A percentile compares a stretch with the other conserved stretches of the same genome.
Evolutionary conservation across 345 rosid species (phyloP).

Genomic region (Heritiera fomes): DNA sequence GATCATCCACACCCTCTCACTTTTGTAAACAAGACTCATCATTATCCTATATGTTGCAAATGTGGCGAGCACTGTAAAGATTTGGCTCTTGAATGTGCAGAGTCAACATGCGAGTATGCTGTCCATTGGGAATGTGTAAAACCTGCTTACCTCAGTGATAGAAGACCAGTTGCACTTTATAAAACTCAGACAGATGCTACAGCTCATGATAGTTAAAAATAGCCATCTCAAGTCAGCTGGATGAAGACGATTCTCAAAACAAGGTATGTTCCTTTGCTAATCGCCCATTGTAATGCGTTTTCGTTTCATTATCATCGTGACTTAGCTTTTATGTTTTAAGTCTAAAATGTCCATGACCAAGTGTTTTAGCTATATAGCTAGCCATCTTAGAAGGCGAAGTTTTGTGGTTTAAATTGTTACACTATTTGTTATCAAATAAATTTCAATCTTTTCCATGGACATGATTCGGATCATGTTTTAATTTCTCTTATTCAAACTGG

Average conservation of each 20-base stretch:
- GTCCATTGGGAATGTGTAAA: not conserved
- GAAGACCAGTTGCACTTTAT: not conserved
- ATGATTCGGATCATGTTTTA: too few species aligned
- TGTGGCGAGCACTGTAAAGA: not conserved
- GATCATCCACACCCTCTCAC: constrained; percentile 5
- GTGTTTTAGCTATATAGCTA: not conserved
- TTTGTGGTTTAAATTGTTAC: too few species aligned
- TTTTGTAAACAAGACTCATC: not conserved
- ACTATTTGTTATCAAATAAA: too few species aligned
- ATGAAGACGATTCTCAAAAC: too few species aligned
- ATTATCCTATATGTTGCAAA: not conserved
- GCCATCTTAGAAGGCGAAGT: too few species aligned
- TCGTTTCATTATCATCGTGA: not conserved
- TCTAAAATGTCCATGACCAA: too few species aligned
- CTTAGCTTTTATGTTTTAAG: not conserved
- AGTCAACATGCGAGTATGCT: not conserved
- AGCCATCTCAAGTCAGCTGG: not conserved
- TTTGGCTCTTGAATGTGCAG: constrained; percentile 12
- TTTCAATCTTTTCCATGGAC: too few species aligned
- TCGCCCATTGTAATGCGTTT: not conserved
- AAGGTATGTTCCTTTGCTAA: not conserved
- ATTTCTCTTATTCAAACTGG: too few species aligned
- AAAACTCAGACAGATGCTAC: not conserved
- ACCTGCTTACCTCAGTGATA: not conserved
- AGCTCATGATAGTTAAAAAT: not conserved